Base-by-base conservation (phyloP, 1,284 basidiomycete species). In the Cutaneotrichosporon cutaneum region DNA sequence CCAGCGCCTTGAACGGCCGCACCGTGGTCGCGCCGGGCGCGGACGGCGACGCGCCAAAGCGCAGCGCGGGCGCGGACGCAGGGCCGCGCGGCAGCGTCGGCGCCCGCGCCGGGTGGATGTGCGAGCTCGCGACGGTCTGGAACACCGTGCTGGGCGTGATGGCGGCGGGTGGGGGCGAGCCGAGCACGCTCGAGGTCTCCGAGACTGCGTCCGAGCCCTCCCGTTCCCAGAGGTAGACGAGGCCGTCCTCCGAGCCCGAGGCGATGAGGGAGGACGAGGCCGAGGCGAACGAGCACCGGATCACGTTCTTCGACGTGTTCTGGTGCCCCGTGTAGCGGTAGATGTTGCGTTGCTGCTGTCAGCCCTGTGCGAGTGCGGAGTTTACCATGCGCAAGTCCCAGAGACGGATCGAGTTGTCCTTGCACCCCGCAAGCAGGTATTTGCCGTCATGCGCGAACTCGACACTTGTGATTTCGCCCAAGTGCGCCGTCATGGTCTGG, bases 271-370 rank as follows among this genome's bases (percentile, higher is more conserved):
- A 64, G 32, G 55, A 63, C 13, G 73, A 74, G 14, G 78, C 72
- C 42, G 77, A 73, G 0, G 78, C 79, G 63, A 83, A 83, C 18
- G 72, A 68, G 30, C 75, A 75, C 8, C 81, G 74, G 52, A 83
- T 79, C 44, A 82, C 78, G 72, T 82, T 82, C 65, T 82, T 81
- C 24, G 80, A 80, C 11, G 82, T 82, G 65, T 83, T 83, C 65
- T 82, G 81, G 61, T 82, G 80, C 0, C 81, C 81, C 27, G 79
- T 82, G 70, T 82, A 83, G 3, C 82, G 69, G 56, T 80, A 78
- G 4, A 82, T 64, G 27, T 78, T 80, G 10, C 74, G 72, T 67
- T 77, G 75, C 78, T 80, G 62, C 18, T 6, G 54, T 55, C 42
- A 59, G 65, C 16, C 30, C 10, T 24, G 10, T 13, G 7, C 14